Evolutionary conservation across 2,329 filamentous ascomycete species (phyloP), one percentile per base, ranked within the genome.

Genomic region (Zalaria sp.): DNA sequence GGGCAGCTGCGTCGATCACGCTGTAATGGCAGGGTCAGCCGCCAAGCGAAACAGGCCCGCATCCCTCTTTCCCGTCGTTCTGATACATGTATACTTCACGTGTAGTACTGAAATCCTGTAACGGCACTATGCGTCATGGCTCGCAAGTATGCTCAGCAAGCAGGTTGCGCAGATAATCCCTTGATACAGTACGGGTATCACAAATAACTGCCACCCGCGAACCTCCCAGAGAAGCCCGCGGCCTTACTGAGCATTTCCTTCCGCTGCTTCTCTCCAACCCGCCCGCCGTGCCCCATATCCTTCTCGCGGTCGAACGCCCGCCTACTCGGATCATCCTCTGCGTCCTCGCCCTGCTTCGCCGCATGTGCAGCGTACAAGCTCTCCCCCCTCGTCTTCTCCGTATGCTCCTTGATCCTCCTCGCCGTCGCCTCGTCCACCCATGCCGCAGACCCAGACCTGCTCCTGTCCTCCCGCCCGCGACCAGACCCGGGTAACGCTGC

Each of bases 221-320:
- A 95, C 38, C 85, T 71, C 1, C 81, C 81, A 3, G 82, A 79
- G 62, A 95, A 94, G 53, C 87, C 81, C 10, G 79, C 75, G 4
- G 86, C 83, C 56, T 82, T 81, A 49, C 75, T 81, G 45, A 95
- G 59, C 66, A 96, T 67, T 51, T 95, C 83, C 52, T 76, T 76
- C 51, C 81, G 76, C 65, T 94, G 79, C 8, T 44, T 43, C 5
- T 38, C 35, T 26, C 78, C 81, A 41, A 95, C 77, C 53, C 75
- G 77, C 11, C 77, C 75, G 5, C 81, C 80, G 2, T 84, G 65
- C 34, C 77, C 81, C 77, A 96, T 94, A 59, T 96, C 91, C 66
- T 95, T 96, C 60, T 95, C 85, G 47, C 79, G 73, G 63, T 95
- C 86, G 62, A 96, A 96, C 0, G 77, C 81, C 46, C 89, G 72